phyloP scores from a whole-genome alignment of 176 grass and related monocot genomes.

The Alloteropsis semialata region DNA sequence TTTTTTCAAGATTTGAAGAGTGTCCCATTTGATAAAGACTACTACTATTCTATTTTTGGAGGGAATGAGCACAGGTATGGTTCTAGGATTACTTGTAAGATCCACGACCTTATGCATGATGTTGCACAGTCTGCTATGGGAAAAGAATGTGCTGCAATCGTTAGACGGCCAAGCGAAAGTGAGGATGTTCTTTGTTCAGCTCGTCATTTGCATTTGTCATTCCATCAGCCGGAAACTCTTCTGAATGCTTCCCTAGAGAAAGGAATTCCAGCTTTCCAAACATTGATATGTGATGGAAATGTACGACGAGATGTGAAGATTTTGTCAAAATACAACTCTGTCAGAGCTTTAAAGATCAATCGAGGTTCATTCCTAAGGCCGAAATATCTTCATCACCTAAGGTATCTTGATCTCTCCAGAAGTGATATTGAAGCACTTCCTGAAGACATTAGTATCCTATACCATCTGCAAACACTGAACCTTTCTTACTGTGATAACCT shows the following conservation, averaged over 20 bases:
- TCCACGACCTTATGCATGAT: slow-evolving; percentile 37
- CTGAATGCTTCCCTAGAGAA: background rate
- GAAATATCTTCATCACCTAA: background rate
- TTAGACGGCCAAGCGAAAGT: too few species aligned
- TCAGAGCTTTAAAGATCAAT: background rate
- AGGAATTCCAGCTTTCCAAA: background rate
- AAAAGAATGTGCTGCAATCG: background rate
- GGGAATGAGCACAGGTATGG: too few species aligned
- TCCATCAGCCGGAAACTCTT: background rate
- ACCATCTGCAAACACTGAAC: background rate
- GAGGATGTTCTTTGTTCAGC: background rate
- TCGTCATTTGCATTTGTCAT: background rate
- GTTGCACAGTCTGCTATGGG: slow-evolving; percentile 1
- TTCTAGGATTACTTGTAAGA: slow-evolving; percentile 23
- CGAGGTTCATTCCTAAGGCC: background rate
- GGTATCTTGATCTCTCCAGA: background rate
- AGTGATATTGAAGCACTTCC: background rate
- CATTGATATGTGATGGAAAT: too few species aligned
- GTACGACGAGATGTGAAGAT: background rate
- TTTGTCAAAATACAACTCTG: background rate
- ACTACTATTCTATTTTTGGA: too few species aligned
- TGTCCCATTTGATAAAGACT: too few species aligned
- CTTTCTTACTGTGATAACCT: background rate
- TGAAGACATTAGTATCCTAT: background rate
- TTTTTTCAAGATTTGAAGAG: too few species aligned